phyloP scores from a whole-genome alignment of 169 alveolate species.

The Plasmodium reichenowi region DNA sequence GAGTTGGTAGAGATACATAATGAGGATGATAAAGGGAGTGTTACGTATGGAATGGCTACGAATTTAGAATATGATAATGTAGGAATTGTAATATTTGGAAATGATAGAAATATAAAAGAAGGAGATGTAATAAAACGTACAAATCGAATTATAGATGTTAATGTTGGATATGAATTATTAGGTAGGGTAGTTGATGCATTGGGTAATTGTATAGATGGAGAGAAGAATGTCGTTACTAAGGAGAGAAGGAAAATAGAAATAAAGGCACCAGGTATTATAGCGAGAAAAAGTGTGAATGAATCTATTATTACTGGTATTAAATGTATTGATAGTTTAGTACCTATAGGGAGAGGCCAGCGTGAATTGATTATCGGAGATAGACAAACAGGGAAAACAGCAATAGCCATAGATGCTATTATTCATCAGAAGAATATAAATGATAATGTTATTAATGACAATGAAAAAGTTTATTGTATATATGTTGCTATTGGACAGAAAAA shows the following conservation, averaged over 20 bases:
- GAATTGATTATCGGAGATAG: conserved; percentile 99
- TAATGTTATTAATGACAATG: conserved; percentile 87
- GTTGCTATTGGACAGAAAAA: conserved; percentile 99
- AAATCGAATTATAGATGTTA: conserved; percentile 96
- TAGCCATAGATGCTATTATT: conserved; percentile 96
- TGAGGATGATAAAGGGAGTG: conserved; percentile 53
- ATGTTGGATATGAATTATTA: conserved; percentile 96
- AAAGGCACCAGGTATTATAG: conserved; percentile 99
- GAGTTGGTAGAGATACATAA: conserved; percentile 95
- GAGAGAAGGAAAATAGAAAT: conserved; percentile 95
- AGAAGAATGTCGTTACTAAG: conserved; percentile 91
- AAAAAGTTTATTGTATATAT: conserved; percentile 96
- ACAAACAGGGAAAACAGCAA: conserved; percentile 98
- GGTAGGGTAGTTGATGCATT: conserved; percentile 99
- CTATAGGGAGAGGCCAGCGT: conserved; percentile 99
- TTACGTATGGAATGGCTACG: conserved; percentile 97
- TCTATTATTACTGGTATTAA: conserved; percentile 98
- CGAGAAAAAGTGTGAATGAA: conserved; percentile 97
- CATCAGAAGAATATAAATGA: conserved; percentile 92
- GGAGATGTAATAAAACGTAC: conserved; percentile 96
- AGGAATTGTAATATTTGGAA: conserved; percentile 98
- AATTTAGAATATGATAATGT: conserved; percentile 97
- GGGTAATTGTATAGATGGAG: conserved; percentile 98
- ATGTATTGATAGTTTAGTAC: conserved; percentile 97
- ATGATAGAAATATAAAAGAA: conserved; percentile 95